Evolutionary conservation across 345 rosid species (phyloP).

Genomic region (Bretschneidera sinensis): DNA sequence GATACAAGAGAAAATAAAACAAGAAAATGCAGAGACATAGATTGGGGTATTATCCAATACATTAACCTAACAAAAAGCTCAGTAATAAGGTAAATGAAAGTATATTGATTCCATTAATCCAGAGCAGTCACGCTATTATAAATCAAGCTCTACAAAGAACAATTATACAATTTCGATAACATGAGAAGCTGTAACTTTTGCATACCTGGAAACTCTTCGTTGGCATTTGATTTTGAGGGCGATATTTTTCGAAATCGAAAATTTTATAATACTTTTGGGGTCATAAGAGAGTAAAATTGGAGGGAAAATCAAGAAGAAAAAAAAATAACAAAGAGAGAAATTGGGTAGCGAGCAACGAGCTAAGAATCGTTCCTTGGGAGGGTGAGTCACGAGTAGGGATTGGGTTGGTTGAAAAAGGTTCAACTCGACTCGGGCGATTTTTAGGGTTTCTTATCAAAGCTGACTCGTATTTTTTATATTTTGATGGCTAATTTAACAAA

Average conservation of each 20-base stretch:
- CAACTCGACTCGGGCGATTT: conserved; percentile 36
- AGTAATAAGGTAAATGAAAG: background rate
- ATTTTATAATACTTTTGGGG: background rate
- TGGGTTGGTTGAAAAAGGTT: conserved; percentile 23
- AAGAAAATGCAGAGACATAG: too few species aligned
- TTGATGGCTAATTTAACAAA: background rate
- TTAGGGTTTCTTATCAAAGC: conserved; percentile 29
- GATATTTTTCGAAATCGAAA: background rate
- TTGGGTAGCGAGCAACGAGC: background rate
- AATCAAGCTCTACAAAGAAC: too few species aligned
- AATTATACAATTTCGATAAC: too few species aligned
- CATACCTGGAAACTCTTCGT: conserved; percentile 14
- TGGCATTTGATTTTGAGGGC: background rate
- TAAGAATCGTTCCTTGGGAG: conserved; percentile 4
- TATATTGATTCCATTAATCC: background rate
- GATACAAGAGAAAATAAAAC: background rate
- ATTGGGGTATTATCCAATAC: too few species aligned
- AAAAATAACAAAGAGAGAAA: background rate
- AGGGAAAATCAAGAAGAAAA: conserved; percentile 5
- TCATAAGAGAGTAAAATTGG: background rate
- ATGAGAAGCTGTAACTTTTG: background rate
- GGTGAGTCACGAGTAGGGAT: conserved; percentile 33
- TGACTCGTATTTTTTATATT: conserved; percentile 19
- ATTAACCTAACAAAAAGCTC: too few species aligned
- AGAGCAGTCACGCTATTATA: background rate